Base-by-base conservation (phyloP, 2,329 filamentous ascomycete genomes). In the Byssochlamys sp. region DNA sequence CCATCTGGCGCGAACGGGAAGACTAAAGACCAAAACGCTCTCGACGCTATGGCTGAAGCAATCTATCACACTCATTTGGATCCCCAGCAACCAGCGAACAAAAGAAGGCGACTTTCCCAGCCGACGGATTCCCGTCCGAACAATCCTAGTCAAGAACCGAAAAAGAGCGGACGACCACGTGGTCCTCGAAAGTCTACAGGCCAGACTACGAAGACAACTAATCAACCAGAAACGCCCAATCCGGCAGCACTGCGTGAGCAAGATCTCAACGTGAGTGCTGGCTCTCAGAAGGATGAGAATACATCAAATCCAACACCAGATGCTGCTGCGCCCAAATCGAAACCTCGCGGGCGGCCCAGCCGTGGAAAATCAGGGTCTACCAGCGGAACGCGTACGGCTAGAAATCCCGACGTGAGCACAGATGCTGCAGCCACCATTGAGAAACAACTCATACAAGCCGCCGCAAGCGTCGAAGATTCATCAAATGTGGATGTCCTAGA, bases 61-160 rank as follows among this genome's bases (percentile, higher is more conserved):
- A 58, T 33, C 2, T 35, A 24, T 29, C 14, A 27, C 25, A 31
- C 25, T 51, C 11, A 49, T 27, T 12, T 50, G 11, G 56, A 55
- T 25, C 54, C 57, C 2, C 59, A 61, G 14, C 61, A 67, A 27
- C 65, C 67, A 49, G 61, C 66, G 5, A 55, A 64, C 9, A 74
- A 74, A 57, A 67, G 71, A 12, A 69, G 63, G 3, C 67, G 71
- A 12, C 62, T 73, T 7, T 62, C 59, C 2, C 59, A 63, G 5
- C 11, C 62, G 1, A 19, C 55, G 4, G 62, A 59, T 14, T 55
- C 24, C 27, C 52, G 56, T 19, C n/a, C 53, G 26, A 45, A 53
- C 33, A 58, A 19, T 60, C 56, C 49, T 19, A 26, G 49, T 53
- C 55, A 25, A 31, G 60, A 60, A 6, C 66, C 60, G 31, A 66